These are phyloP conservation scores for Cercis canadensis DNA, from an alignment of 306 rosid genomes.

Conservation along the genomic window DNA sequence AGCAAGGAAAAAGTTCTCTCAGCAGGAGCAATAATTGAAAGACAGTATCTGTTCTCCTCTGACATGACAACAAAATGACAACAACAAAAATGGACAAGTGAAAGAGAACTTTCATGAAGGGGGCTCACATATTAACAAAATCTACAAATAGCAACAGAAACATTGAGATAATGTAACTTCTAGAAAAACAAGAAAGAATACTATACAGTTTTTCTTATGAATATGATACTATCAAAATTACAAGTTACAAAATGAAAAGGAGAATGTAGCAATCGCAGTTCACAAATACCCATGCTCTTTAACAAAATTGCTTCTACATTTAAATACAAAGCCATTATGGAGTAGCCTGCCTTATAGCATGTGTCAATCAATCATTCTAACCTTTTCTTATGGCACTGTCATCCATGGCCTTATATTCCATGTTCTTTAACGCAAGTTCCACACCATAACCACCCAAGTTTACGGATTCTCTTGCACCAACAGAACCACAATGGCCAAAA, in stretches of 20 bases:
- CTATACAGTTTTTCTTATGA: slow-evolving; percentile 12
- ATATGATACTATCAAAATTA: background rate
- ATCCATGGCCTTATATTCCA: slow-evolving; percentile 98
- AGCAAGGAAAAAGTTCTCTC: background rate
- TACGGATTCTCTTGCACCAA: slow-evolving; percentile 76
- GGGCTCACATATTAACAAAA: slow-evolving; percentile 1
- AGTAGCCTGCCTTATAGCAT: slow-evolving; percentile 23
- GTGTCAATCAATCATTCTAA: slow-evolving; percentile 45
- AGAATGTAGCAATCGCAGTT: slow-evolving; percentile 21
- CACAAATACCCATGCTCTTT: slow-evolving; percentile 24
- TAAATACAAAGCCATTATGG: slow-evolving; percentile 21
- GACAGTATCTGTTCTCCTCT: slow-evolving; percentile 13
- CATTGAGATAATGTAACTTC: background rate
- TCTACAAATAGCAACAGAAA: slow-evolving; percentile 28
- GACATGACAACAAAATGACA: slow-evolving; percentile 15
- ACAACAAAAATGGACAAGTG: slow-evolving; percentile 10
- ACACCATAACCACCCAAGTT: slow-evolving; percentile 99
- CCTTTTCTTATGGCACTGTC: slow-evolving; percentile 89
- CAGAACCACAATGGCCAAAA: slow-evolving; percentile 72
- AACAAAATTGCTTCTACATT: slow-evolving; percentile 34
- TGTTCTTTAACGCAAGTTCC: slow-evolving; percentile 95
- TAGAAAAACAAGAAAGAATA: slow-evolving; percentile 14
- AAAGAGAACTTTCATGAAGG: slow-evolving; percentile 23
- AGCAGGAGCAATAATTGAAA: slow-evolving; percentile 5
- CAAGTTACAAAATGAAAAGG: slow-evolving; percentile 8